Conservation (phyloP, 139 green algal genomes). For the Nannochloris sp. region DNA sequence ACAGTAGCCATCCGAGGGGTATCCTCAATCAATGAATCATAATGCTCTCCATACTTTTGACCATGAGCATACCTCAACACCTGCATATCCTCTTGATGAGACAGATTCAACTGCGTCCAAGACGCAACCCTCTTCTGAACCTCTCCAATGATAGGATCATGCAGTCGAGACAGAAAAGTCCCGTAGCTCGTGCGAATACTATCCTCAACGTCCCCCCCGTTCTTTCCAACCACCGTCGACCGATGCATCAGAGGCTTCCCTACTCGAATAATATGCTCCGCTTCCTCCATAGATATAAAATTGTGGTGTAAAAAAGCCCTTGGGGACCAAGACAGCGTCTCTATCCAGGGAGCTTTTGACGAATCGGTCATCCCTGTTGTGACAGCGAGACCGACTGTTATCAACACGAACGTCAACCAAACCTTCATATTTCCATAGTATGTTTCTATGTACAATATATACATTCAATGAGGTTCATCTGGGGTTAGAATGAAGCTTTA, state of each 20-base stretch:
- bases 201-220: slow-evolving; percentile 43
- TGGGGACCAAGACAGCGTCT: slow-evolving; percentile 59
- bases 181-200: slow-evolving; percentile 68
- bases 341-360: slow-evolving; percentile 31
- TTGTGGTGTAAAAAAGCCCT: slow-evolving; percentile 72
- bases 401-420: too few relatives aligned
- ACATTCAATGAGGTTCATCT: too few relatives aligned
- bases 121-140: slow-evolving; percentile 56
- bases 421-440: too few relatives aligned
- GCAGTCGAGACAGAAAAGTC: slow-evolving; percentile 57
- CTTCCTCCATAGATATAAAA: slow-evolving; percentile 61
- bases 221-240: slow-evolving; percentile 63
- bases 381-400: too few relatives aligned
- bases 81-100: slow-evolving; percentile 80
- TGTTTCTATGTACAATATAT: too few relatives aligned
- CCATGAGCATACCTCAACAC: slow-evolving; percentile 58
- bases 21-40: slow-evolving; percentile 58
- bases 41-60: slow-evolving; percentile 79
- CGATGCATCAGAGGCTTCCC: slow-evolving; percentile 55
- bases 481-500: too few relatives aligned
- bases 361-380: too few relatives aligned
- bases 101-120: slow-evolving; percentile 61
- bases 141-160: slow-evolving; percentile 45
- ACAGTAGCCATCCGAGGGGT: slow-evolving; percentile 49
- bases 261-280: slow-evolving; percentile 51